These are phyloP conservation scores for Mucor plumbeus DNA, from an alignment of 371 early-diverging fungal genomes.

Conservation along the genomic window DNA sequence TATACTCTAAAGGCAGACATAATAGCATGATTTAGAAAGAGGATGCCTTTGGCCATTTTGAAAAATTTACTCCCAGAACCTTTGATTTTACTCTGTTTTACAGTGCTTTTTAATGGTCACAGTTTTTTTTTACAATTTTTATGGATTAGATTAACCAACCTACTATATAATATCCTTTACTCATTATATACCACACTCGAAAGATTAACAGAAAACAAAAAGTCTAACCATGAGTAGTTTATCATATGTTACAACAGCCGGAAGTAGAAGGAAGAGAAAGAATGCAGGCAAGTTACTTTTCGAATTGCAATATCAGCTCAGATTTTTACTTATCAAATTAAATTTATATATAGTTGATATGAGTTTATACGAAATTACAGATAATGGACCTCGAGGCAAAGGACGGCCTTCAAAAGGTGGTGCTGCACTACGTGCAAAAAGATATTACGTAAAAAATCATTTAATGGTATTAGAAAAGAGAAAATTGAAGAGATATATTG, in stretches of 20 bases:
- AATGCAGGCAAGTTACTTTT: conserved; percentile 15
- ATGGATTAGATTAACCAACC: background rate
- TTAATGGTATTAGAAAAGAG: conserved; percentile 9
- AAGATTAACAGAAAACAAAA: background rate
- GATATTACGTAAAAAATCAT: conserved; percentile 21
- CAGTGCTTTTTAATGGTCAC: conserved; percentile 1
- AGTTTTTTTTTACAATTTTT: conserved; percentile 1
- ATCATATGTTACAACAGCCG: conserved; percentile 1
- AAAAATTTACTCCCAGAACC: too few relatives aligned
- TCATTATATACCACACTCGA: background rate
- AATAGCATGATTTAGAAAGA: too few relatives aligned
- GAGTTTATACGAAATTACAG: background rate
- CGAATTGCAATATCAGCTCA: background rate
- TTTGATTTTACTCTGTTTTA: too few relatives aligned
- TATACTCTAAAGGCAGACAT: too few relatives aligned
- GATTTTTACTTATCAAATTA: background rate
- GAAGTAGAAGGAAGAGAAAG: conserved; percentile 15
- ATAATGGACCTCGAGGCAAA: background rate
- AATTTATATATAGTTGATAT: background rate
- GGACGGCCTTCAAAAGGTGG: conserved; percentile 21
- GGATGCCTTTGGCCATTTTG: too few relatives aligned
- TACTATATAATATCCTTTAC: background rate
- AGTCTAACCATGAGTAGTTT: background rate
- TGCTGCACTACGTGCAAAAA: conserved; percentile 1
- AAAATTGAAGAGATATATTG: conserved; percentile 10